These are phyloP conservation scores for Asparagopsis taxiformis DNA, from an alignment of 31 red algal species.

Conservation along the genomic window DNA sequence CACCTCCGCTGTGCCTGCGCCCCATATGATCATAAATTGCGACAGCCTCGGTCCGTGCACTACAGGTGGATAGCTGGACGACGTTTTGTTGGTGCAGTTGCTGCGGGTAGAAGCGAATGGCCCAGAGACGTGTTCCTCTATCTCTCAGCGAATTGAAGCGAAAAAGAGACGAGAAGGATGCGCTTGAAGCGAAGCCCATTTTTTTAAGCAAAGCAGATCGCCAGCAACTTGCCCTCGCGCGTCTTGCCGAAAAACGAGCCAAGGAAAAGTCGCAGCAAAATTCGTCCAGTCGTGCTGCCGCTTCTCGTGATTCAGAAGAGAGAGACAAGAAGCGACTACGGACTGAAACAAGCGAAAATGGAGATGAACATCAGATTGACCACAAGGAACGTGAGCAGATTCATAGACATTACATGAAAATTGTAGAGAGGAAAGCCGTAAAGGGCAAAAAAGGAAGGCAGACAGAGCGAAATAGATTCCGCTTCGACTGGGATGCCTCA, in stretches of 20 bases:
- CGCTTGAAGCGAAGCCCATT: conserved; percentile 37
- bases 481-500: conserved; percentile 82
- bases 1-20: neutral
- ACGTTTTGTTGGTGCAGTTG: too few species aligned
- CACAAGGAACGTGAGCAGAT: conserved; percentile 3
- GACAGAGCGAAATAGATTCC: conserved; percentile 54
- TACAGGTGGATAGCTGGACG: too few species aligned
- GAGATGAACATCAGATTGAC: neutral
- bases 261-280: neutral
- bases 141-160: conserved; percentile 60
- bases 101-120: neutral
- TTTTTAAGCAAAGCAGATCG: conserved; percentile 54
- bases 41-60: neutral
- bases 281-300: neutral
- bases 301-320: neutral
- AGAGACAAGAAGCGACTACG: neutral
- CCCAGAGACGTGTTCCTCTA: conserved; percentile 30
- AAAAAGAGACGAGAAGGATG: conserved; percentile 35
- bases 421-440: conserved; percentile 15
- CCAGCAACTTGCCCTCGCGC: conserved; percentile 19
- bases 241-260: conserved; percentile 3
- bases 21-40: neutral
- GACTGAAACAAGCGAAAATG: neutral
- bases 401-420: conserved; percentile 5
- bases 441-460: neutral